Evolutionary conservation across 2,329 filamentous ascomycete genomes (phyloP).

Genomic region (Aspergillus glaucus): DNA sequence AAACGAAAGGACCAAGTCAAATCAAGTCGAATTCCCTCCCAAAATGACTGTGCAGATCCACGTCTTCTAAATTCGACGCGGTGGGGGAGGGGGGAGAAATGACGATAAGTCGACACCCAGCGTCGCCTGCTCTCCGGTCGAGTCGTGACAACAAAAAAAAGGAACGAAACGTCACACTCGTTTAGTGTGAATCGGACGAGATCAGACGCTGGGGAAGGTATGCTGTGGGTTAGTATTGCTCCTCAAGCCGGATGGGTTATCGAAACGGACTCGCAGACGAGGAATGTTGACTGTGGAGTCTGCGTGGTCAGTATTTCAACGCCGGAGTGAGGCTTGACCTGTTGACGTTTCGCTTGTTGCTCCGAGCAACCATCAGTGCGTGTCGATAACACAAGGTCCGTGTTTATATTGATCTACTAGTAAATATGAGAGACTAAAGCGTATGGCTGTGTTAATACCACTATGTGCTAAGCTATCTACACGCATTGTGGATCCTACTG

Average conservation of each 20-base stretch:
- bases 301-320: neutral
- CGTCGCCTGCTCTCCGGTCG: neutral
- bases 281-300: conserved; percentile 27
- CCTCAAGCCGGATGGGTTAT: conserved; percentile 2
- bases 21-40: neutral
- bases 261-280: conserved; percentile 1
- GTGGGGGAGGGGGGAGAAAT: neutral
- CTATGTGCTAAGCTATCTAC: neutral
- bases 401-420: neutral
- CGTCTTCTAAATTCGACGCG: neutral
- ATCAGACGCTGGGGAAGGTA: neutral
- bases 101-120: neutral
- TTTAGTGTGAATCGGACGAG: neutral
- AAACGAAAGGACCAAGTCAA: neutral
- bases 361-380: conserved; percentile 22
- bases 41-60: neutral
- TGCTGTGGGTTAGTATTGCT: neutral
- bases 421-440: neutral
- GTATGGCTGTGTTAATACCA: neutral
- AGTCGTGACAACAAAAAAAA: conserved; percentile 3
- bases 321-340: conserved; percentile 12
- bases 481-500: neutral
- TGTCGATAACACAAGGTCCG: conserved; percentile 9
- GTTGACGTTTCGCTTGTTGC: conserved; percentile 26
- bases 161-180: neutral